Base-by-base conservation (phyloP, 495 filamentous ascomycete species). In the Bathelium albidoporum region DNA sequence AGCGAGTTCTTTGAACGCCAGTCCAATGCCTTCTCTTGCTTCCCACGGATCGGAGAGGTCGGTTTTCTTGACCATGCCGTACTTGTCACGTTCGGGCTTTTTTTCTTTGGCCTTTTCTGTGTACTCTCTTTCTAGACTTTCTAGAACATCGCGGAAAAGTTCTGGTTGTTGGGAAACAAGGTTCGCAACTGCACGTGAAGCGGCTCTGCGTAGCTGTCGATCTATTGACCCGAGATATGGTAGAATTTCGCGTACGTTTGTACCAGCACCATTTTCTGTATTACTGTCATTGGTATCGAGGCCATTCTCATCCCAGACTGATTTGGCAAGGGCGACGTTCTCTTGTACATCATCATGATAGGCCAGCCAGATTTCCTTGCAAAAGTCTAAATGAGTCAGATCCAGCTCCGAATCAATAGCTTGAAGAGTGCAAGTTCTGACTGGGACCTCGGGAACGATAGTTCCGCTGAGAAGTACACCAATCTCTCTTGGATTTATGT, bases 271-370 rank as follows among this genome's bases (percentile, higher is more conserved):
- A 16, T 9, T 29, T 58, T 75, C 72, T 53, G 82, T 83, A 1
- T 89, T 79, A 2, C 85, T 75, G 3, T 86, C 79, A 60, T 86
- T 80, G n/a, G 89, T 74, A 65, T 91, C 77, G 58, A 98, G 83
- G 0, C 82, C 88, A 71, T 92, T 96, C 65, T 95, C 93, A 72
- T 96, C 90, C 94, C 95, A 97, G 39, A 97, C 97, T 0, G 89
- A 83, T 31, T 81, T 82, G 1, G 87, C 93, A 32, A 96, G 78
- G 41, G 95, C 90, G 5, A 79, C 81, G 68, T 97, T 97, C 69
- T 97, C 94, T 14, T 90, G 85, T 0, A 89, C 83, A 62, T 94
- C 89, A 64, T 98, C 94, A 69, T 97, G 91, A 73, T 84, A 93
- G 60, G 86, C 87, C 26, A 98, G 80, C 93, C 93, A 97, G 14